Conservation (phyloP, 495 filamentous ascomycete species). For the Penicillium fimorum region DNA sequence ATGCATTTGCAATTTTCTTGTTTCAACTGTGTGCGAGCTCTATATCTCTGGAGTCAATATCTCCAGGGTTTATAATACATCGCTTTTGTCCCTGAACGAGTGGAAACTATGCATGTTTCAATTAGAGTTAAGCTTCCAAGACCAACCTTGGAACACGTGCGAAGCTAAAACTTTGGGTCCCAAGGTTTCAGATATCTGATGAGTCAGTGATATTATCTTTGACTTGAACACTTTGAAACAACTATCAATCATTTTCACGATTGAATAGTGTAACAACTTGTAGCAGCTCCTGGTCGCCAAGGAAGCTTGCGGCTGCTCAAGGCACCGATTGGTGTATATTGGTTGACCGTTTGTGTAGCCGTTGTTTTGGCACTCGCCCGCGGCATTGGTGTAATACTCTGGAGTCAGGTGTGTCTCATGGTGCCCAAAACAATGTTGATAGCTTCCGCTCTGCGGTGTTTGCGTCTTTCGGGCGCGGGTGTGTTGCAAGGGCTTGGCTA, state of each 20-base stretch:
- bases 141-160: background rate
- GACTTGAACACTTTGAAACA: no score
- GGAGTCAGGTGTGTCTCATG: background rate
- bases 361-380: background rate
- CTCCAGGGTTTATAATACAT: background rate
- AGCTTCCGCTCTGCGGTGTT: background rate
- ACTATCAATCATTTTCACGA: background rate
- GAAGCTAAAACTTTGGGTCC: background rate
- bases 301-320: background rate
- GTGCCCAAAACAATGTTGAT: background rate
- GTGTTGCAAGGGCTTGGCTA: background rate
- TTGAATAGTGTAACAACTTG: background rate
- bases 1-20: background rate
- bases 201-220: background rate
- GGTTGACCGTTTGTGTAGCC: background rate
- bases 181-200: background rate
- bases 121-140: conserved; percentile 2
- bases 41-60: background rate
- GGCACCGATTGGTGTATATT: background rate
- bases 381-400: background rate
- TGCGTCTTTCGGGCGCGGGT: background rate
- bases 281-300: background rate
- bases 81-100: background rate
- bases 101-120: background rate
- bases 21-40: background rate